Conservation (phyloP, 2,329 filamentous ascomycete species). For the Epichloe scottii region DNA sequence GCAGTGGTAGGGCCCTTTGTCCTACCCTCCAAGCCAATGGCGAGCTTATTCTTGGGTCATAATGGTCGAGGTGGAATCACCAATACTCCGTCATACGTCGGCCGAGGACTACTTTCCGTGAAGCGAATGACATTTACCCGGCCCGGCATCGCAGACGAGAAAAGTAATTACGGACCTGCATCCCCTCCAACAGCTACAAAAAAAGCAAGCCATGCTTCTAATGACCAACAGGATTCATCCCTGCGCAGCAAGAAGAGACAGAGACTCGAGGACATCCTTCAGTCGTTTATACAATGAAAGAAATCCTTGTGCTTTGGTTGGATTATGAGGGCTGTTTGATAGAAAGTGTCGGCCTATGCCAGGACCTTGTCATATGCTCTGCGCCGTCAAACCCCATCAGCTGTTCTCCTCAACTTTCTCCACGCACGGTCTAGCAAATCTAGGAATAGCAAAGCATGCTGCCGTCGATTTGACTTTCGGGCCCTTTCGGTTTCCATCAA, state of each 20-base stretch:
- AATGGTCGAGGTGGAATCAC: conserved; percentile 22
- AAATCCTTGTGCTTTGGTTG: neutral
- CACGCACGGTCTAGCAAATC: too few species aligned
- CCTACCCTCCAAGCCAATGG: conserved; percentile 26
- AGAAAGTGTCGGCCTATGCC: too few species aligned
- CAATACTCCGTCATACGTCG: conserved; percentile 22
- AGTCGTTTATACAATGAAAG: conserved; percentile 7
- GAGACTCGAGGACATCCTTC: conserved; percentile 22
- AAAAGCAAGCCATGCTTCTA: conserved; percentile 7
- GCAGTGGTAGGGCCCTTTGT: conserved; percentile 24
- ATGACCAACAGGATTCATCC: conserved; percentile 10
- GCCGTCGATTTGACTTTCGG: too few species aligned
- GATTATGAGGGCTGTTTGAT: neutral
- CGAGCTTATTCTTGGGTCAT: conserved; percentile 25
- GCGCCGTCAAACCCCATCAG: too few species aligned
- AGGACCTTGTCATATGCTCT: too few species aligned
- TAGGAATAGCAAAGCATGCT: too few species aligned
- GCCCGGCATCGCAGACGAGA: conserved; percentile 5
- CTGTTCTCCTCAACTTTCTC: too few species aligned
- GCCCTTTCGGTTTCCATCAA: too few species aligned
- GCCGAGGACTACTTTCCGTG: conserved; percentile 22
- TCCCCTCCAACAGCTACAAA: conserved; percentile 6
- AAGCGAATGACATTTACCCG: conserved; percentile 22
- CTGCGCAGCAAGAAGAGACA: conserved; percentile 21
- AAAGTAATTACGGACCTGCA: neutral